phyloP scores from a whole-genome alignment of 2,329 filamentous ascomycete genomes.

The Exophiala aquamarina region DNA sequence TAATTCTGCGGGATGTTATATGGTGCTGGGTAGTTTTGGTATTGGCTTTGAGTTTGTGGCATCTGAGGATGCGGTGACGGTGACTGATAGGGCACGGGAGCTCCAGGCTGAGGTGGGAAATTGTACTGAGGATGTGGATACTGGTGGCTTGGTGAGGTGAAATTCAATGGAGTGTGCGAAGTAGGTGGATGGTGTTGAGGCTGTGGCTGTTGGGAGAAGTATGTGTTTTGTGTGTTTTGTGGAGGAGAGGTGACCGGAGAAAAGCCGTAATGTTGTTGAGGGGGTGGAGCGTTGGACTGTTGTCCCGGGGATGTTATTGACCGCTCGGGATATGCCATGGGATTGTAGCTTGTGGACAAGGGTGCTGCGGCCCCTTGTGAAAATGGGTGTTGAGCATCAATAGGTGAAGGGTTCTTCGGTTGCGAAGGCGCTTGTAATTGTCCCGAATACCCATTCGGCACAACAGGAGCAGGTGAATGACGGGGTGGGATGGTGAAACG shows the following conservation, averaged over 20 bases:
- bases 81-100: conserved; percentile 31
- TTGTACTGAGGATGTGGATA: conserved; percentile 20
- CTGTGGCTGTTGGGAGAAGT: conserved; percentile 16
- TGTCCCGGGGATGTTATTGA: conserved; percentile 20
- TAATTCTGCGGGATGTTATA: conserved; percentile 61
- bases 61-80: conserved; percentile 23
- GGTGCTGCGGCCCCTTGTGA: conserved; percentile 41
- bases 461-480: conserved; percentile 26
- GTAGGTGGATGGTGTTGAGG: conserved; percentile 12
- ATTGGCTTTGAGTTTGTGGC: conserved; percentile 33
- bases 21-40: conserved; percentile 36
- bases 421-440: conserved; percentile 14
- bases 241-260: conserved; percentile 23
- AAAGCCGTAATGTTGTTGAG: conserved; percentile 17
- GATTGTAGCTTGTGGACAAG: conserved; percentile 47
- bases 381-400: conserved; percentile 24
- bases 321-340: conserved; percentile 47
- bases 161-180: conserved; percentile 20
- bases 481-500: conserved; percentile 30
- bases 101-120: conserved; percentile 37
- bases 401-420: conserved; percentile 20
- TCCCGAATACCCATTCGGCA: conserved; percentile 24
- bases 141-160: conserved; percentile 23
- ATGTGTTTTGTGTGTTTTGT: conserved; percentile 10
- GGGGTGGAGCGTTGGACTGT: conserved; percentile 10